Base-by-base conservation (phyloP, 768 basidiomycete species). In the Auricularia auricula-judae region DNA sequence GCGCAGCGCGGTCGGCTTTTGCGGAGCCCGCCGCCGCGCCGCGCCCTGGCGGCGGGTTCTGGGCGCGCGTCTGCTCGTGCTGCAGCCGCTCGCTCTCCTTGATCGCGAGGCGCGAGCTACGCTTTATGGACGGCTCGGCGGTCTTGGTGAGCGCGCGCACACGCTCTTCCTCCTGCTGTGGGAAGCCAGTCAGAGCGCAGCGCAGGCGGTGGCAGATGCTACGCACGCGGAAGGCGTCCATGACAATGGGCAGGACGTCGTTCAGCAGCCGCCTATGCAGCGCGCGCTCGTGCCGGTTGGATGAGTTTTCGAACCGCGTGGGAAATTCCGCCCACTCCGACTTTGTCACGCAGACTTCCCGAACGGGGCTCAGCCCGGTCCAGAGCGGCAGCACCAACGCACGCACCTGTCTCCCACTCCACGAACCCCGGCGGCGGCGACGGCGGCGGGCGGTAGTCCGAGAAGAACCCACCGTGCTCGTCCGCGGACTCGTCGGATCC, bases 351-450 rank as follows among this genome's bases (percentile, higher is more conserved):
- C 91, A 93, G 67, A 95, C 84, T 93, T 95, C 67, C 58, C 35
- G 36, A 34, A 14, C 23, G 23, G 16, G 34, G 8, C 21, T 59
- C 53, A 54, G 34, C 18, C 29, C 18, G 21, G 47, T 29, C 0
- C 62, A 53, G 18, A 4, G 34, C 23, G n/a, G 11, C 23, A 23
- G 53, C 36, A 63, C 33, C 33, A 53, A 44, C 12, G 58, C 56
- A 78, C 85, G 70, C 65, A 93, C 94, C 56, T 70, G 89, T 89
- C 78, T 96, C 91, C 94, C 95, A 98, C 74, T 96, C 93, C 47
- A 91, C 73, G 69, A 90, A 90, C 60, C 81, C 81, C 1, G 78
- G 77, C 3, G 80, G 63, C 8, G 67, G 70, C n/a, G 69, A 70
- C 42, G 63, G 65, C 51, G 70, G 74, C 16, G 66, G 69, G 23